Base-by-base conservation (phyloP, 805 yeast species). In the Saturnispora silvae region DNA sequence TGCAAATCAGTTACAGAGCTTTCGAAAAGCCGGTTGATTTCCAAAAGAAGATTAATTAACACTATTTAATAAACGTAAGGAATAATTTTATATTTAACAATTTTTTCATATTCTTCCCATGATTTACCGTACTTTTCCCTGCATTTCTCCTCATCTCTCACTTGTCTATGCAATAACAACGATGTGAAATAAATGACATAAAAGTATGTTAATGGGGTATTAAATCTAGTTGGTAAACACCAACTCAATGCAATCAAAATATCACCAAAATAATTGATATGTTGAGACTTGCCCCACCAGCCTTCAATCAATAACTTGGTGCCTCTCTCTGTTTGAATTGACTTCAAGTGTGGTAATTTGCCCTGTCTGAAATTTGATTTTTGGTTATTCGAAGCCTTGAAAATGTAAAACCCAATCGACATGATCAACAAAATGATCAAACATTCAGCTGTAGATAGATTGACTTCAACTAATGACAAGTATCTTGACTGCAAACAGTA, bases 221-320 rank as follows among this genome's bases (percentile, higher is more conserved):
- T 66, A 48, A 77, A 72, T 9, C 95, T 95, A 2, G 96, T 84
- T 8, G 95, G 79, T 45, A 92, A 64, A 57, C 96, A 85, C 95
- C 95, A 89, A 31, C 94, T 75, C 64, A 82, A 67, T 0, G 96
- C 84, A 52, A 86, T 77, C 29, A 92, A 55, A 87, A 96, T 85
- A 62, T 92, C 98, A 30, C 98, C 98, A 41, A 87, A 70, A 59
- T 92, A 92, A 55, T 92, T 92, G 53, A 84, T 85, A 57, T 92
- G 98, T 47, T 94, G 95, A 5, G 95, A 77, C 15, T 67, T 57
- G 2, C 81, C 81, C 98, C 98, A 92, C 98, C 97, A 92, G 3
- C 97, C 96, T 51, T 85, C 92, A 38, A 77, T 72, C 31, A 92
- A 62, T 45, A 92, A 68, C 52, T 74, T 81, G 19, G 95, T 79